These are phyloP conservation scores for Betula pendula DNA, from an alignment of 306 rosid genomes.

Conservation along the genomic window DNA sequence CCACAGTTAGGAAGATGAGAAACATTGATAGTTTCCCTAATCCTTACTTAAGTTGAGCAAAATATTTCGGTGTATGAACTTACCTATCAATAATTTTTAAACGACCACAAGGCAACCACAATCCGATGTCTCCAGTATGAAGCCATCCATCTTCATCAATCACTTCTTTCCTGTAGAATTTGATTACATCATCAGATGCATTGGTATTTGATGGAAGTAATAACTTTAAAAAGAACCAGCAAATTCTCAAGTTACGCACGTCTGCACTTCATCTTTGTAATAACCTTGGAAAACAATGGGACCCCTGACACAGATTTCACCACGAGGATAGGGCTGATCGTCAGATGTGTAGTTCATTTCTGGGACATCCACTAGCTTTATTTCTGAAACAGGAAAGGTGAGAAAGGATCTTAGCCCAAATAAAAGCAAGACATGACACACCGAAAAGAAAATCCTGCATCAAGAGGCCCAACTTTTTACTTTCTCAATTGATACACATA, in stretches of 20 bases:
- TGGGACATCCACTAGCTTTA: conserved; percentile 95
- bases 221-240: conserved; percentile 20
- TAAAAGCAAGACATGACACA: conserved; percentile 9
- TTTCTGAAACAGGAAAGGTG: conserved; percentile 57
- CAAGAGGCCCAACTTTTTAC: conserved; percentile 20
- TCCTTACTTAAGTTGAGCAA: not conserved
- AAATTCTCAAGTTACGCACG: conserved; percentile 55
- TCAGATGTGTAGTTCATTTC: conserved; percentile 93
- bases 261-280: conserved; percentile 89
- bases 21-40: not conserved
- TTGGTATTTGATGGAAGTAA: conserved; percentile 20
- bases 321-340: conserved; percentile 92
- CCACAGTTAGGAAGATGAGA: not conserved
- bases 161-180: conserved; percentile 80
- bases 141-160: conserved; percentile 94
- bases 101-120: conserved; percentile 89
- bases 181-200: conserved; percentile 25
- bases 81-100: conserved; percentile 96
- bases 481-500: conserved; percentile 5
- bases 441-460: conserved; percentile 5
- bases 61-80: conserved; percentile 20
- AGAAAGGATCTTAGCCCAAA: conserved; percentile 27
- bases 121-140: conserved; percentile 93
- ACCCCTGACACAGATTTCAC: conserved; percentile 99
- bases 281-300: conserved; percentile 84